phyloP scores from a whole-genome alignment of 176 grass and related monocot species.

The Phragmites australis region DNA sequence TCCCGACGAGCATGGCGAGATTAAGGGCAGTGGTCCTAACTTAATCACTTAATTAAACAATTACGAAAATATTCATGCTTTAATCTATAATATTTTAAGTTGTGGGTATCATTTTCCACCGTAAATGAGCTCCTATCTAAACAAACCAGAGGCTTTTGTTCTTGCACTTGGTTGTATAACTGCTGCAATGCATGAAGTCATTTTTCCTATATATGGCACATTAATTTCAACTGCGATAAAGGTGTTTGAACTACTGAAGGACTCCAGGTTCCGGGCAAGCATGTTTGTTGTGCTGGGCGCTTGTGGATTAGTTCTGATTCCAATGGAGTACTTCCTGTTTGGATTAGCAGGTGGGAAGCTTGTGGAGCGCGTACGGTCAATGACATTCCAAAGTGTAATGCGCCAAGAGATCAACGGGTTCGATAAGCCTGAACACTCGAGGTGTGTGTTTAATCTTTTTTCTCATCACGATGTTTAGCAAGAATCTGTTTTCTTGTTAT shows the following conservation, averaged over 20 bases:
- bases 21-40: too few species aligned
- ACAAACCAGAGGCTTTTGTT: slow-evolving; percentile 69
- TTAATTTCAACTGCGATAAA: slow-evolving; percentile 80
- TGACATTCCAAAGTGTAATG: slow-evolving; percentile 60
- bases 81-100: too few species aligned
- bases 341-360: slow-evolving; percentile 77
- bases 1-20: too few species aligned
- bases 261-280: slow-evolving; percentile 76
- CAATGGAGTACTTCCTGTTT: slow-evolving; percentile 68
- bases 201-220: slow-evolving; percentile 63
- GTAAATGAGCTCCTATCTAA: slow-evolving; percentile 34
- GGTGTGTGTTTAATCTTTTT: slow-evolving; percentile 31
- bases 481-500: background rate
- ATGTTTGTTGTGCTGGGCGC: slow-evolving; percentile 61
- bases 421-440: slow-evolving; percentile 82
- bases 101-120: too few species aligned
- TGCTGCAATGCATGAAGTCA: slow-evolving; percentile 49
- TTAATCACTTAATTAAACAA: too few species aligned
- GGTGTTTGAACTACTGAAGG: slow-evolving; percentile 61
- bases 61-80: too few species aligned
- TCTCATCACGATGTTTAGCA: background rate
- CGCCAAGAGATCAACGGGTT: slow-evolving; percentile 88
- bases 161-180: slow-evolving; percentile 64
- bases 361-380: slow-evolving; percentile 66
- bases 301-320: slow-evolving; percentile 43